These are phyloP conservation scores for Fusarium sp. DNA, from an alignment of 2,329 filamentous ascomycete species.

Conservation along the genomic window DNA sequence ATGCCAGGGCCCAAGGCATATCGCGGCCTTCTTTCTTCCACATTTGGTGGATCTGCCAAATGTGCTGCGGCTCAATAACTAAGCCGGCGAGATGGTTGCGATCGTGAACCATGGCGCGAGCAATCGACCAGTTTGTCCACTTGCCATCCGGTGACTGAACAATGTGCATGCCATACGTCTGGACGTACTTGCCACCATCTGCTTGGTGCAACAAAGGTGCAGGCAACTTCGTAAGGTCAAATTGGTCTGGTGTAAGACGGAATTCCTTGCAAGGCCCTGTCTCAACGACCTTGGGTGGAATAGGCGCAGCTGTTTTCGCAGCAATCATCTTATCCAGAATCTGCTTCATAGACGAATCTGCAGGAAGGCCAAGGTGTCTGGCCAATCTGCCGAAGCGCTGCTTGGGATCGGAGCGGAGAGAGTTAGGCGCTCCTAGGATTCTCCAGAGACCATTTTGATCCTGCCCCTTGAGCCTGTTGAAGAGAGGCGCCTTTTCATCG, in stretches of 20 bases:
- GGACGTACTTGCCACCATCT: conserved; percentile 67
- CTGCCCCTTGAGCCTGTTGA: conserved; percentile 66
- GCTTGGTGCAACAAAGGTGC: conserved; percentile 59
- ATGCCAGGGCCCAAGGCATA: conserved; percentile 63
- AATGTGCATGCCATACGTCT: conserved; percentile 67
- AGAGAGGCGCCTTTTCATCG: conserved; percentile 63
- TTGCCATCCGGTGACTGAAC: conserved; percentile 61
- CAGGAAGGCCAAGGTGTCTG: conserved; percentile 58
- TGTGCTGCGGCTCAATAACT: conserved; percentile 63
- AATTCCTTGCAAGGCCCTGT: conserved; percentile 39
- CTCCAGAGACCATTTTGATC: conserved; percentile 59
- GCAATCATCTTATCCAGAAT: conserved; percentile 60
- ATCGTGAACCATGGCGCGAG: conserved; percentile 64
- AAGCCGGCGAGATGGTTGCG: conserved; percentile 59
- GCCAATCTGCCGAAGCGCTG: conserved; percentile 60
- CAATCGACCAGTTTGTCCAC: conserved; percentile 67
- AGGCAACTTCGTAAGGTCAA: conserved; percentile 57
- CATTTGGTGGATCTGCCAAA: conserved; percentile 62
- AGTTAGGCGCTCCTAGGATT: conserved; percentile 63
- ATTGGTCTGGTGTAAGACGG: conserved; percentile 25
- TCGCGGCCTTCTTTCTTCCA: conserved; percentile 63
- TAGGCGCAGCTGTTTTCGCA: conserved; percentile 51
- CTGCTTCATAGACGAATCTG: conserved; percentile 44
- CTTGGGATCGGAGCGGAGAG: conserved; percentile 43
- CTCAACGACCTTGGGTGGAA: conserved; percentile 54